phyloP scores from a whole-genome alignment of 345 rosid genomes.

The Iberis pinnata region DNA sequence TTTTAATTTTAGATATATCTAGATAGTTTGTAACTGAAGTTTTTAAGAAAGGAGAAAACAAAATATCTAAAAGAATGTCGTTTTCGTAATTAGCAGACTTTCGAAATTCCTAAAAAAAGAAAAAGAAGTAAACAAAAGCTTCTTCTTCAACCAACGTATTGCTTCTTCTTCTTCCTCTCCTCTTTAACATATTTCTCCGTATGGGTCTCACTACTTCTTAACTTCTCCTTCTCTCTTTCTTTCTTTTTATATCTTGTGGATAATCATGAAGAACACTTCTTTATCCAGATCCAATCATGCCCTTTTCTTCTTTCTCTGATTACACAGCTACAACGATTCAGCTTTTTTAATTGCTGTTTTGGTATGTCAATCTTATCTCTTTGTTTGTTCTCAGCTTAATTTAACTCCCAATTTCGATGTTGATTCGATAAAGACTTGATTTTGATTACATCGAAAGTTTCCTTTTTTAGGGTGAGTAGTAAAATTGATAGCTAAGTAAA shows the following conservation, averaged over 20 bases:
- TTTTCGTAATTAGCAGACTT: slow-evolving; percentile 28
- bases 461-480: slow-evolving; percentile 20
- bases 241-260: slow-evolving; percentile 12
- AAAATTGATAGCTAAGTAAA: slow-evolving; percentile 34
- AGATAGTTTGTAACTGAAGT: slow-evolving; percentile 25
- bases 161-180: slow-evolving; percentile 18
- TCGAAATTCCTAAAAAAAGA: slow-evolving; percentile 8
- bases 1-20: background rate
- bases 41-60: background rate
- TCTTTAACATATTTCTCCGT: slow-evolving; percentile 22
- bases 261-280: slow-evolving; percentile 26
- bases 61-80: slow-evolving; percentile 30
- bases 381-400: background rate
- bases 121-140: slow-evolving; percentile 14
- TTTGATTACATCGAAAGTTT: slow-evolving; percentile 24
- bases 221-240: slow-evolving; percentile 17
- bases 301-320: slow-evolving; percentile 26
- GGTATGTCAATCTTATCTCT: slow-evolving; percentile 11
- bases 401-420: background rate
- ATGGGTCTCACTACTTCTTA: slow-evolving; percentile 29
- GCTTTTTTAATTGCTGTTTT: slow-evolving; percentile 3
- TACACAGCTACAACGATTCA: slow-evolving; percentile 6
- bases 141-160: slow-evolving; percentile 22
- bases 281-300: slow-evolving; percentile 28
- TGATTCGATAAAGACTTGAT: background rate